Evolutionary conservation across 768 basidiomycete genomes (phyloP), one percentile per base, ranked within the genome.

Genomic region (Scleroderma citrinum): DNA sequence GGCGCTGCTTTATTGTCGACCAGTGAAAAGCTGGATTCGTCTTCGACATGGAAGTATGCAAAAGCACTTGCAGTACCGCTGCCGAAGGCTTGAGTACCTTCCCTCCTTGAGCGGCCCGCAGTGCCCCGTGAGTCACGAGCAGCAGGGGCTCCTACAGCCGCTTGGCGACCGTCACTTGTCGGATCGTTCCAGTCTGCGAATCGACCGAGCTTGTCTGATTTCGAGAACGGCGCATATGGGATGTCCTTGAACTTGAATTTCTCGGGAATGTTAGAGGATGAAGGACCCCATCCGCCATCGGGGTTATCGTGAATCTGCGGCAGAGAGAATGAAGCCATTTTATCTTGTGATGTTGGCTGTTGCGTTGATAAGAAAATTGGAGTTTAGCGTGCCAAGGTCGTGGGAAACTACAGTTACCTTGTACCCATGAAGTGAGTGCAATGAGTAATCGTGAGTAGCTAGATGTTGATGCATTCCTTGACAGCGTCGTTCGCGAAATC

Each of bases 191-290:
- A 99, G 73, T 99, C 95, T 42, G 95, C 95, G 62, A 99, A 89
- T 46, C 95, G 85, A 46, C 92, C 92, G 48, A 99, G 84, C 69
- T 97, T 97, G 76, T 99, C 96, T 32, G 91, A 85, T 81, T 99
- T 99, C 71, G 92, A 92, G 77, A 91, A 98, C 5, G 94, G 94
- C 1, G 95, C 94, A 64, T 98, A 99, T 40, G 96, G 96, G 52
- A 98, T 96, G 59, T 97, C 96, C 69, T 91, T 92, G 79, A 96
- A 96, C 71, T 94, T 93, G 73, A 95, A 97, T 55, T 92, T 85
- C 39, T 86, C 76, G 1, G 95, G 93, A 19, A 94, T 73, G 66
- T 88, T 86, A 1, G 85, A 78, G 3, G 85, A 81, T 6, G 92
- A 90, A 6, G 82, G 82, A 1, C 92, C 92, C 94, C 94, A 97